Base-by-base conservation (phyloP, 441 rosid genomes). In the Populus hybrid region DNA sequence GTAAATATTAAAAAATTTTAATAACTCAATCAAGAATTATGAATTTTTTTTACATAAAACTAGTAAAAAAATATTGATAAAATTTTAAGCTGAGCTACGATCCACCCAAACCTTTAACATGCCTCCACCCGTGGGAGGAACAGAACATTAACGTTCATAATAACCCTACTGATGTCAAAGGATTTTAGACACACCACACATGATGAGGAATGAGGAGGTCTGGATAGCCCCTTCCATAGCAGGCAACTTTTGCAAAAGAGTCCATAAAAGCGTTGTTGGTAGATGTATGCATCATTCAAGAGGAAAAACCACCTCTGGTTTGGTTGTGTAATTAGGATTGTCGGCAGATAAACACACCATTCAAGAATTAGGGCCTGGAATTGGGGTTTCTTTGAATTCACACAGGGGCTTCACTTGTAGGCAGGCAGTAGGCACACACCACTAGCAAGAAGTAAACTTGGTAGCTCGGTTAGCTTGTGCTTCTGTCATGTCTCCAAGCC, bases 401-500 rank as follows among this genome's bases (percentile, higher is more conserved):
- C 57, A 4, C 57, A 14, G 4, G 57, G 18, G 20, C 57, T 63
- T 63, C 23, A 2, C 67, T 63, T 20, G 12, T 8, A 63, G 28
- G 26, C 23, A 16, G 65, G 20, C 28, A 61, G 66, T 3, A 18
- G 66, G 28, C 28, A n/a, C 21, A 63, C 28, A n/a, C 10, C 28
- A 3, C 30, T 21, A n/a, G 28, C 23, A 0, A 63, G 67, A 46
- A 12, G 57, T 14, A 46, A 14, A 14, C 10, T 23, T 8, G 28
- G 28, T 23, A 16, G 5, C 67, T 63, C 67, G n/a, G 24, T 63
- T 63, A 9, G 23, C 14, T 8, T 10, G 12, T 63, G 28, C 28
- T 63, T 21, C 67, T 74, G 68, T 73, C 75, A 36, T 64, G 73
- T 53, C 73, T 57, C 76, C 34, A 68, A 35, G 50, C 46, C n/a